phyloP scores from a whole-genome alignment of 805 yeast genomes.

The Pichia insulana region DNA sequence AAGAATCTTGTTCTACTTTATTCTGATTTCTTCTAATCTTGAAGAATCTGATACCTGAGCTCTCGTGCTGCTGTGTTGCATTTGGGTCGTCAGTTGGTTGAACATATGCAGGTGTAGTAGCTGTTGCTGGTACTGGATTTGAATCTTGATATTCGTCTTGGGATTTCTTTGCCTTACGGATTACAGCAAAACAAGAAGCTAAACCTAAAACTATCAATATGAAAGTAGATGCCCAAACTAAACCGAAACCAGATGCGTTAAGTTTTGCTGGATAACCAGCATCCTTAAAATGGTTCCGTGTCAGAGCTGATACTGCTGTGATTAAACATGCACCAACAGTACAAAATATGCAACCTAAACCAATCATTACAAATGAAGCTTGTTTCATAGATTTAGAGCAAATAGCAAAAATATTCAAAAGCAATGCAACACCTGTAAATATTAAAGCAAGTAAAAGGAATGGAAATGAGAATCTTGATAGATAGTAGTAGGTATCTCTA shows the following conservation, averaged over 20 bases:
- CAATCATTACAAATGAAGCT: slow-evolving; percentile 42
- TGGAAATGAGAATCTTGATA: slow-evolving; percentile 59
- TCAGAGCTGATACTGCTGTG: slow-evolving; percentile 75
- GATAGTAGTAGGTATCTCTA: slow-evolving; percentile 52
- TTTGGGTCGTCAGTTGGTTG: slow-evolving; percentile 1
- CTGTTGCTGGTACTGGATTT: slow-evolving; percentile 2
- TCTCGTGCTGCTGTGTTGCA: slow-evolving; percentile 29
- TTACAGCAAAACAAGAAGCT: slow-evolving; percentile 42
- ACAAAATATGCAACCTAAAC: slow-evolving; percentile 44
- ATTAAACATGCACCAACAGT: slow-evolving; percentile 59
- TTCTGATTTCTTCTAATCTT: slow-evolving; percentile 53
- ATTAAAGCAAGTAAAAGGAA: slow-evolving; percentile 51
- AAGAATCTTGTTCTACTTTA: slow-evolving; percentile 32
- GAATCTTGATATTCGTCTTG: slow-evolving; percentile 26
- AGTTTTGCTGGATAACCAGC: slow-evolving; percentile 37
- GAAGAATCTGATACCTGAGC: slow-evolving; percentile 64
- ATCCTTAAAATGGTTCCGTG: slow-evolving; percentile 55
- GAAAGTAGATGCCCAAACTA: slow-evolving; percentile 65
- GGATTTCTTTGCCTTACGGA: slow-evolving; percentile 41
- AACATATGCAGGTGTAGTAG: slow-evolving; percentile 20
- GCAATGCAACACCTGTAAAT: slow-evolving; percentile 54
- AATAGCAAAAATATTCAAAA: slow-evolving; percentile 45
- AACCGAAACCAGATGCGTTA: slow-evolving; percentile 51
- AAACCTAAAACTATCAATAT: slow-evolving; percentile 41
- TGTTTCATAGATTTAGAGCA: slow-evolving; percentile 48